phyloP scores from a whole-genome alignment of 345 rosid species.

The Citrus trifoliata region DNA sequence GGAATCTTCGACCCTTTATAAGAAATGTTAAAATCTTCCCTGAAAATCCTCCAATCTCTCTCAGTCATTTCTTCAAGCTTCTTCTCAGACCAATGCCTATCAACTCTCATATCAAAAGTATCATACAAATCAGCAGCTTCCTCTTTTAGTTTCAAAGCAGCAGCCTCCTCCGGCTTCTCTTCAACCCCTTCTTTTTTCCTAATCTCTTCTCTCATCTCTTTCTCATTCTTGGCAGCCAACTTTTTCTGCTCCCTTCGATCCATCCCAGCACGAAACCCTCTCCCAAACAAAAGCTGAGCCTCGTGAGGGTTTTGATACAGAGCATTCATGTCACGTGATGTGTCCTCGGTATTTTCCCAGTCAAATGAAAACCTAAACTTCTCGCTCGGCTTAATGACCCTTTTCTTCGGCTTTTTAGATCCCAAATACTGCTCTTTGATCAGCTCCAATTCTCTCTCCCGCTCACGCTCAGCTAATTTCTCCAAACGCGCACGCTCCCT shows the following conservation, averaged over 20 bases:
- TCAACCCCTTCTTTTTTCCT: constrained; percentile 74
- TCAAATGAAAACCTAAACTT: constrained; percentile 93
- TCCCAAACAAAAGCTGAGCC: constrained; percentile 84
- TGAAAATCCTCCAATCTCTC: constrained; percentile 93
- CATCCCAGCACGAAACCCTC: constrained; percentile 95
- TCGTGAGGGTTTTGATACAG: constrained; percentile 94
- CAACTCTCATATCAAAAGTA: constrained; percentile 88
- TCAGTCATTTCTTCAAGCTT: constrained; percentile 90
- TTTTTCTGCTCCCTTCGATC: constrained; percentile 97
- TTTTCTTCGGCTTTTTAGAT: constrained; percentile 90
- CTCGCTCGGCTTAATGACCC: constrained; percentile 89
- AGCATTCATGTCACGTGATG: constrained; percentile 79
- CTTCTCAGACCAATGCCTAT: constrained; percentile 94
- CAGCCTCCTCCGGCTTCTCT: constrained; percentile 89
- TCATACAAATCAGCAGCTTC: constrained; percentile 88
- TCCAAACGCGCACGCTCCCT: constrained; percentile 68
- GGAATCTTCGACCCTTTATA: constrained; percentile 95
- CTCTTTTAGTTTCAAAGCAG: constrained; percentile 65
- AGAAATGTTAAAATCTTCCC: constrained; percentile 89
- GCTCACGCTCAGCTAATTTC: constrained; percentile 71
- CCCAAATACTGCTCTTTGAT: constrained; percentile 91
- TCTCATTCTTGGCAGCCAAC: constrained; percentile 88
- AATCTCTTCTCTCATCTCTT: constrained; percentile 83
- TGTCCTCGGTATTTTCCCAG: constrained; percentile 94
- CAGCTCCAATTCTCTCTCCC: constrained; percentile 76